Base-by-base conservation (phyloP, 2,329 filamentous ascomycete genomes). In the Fusarium nelsonii region DNA sequence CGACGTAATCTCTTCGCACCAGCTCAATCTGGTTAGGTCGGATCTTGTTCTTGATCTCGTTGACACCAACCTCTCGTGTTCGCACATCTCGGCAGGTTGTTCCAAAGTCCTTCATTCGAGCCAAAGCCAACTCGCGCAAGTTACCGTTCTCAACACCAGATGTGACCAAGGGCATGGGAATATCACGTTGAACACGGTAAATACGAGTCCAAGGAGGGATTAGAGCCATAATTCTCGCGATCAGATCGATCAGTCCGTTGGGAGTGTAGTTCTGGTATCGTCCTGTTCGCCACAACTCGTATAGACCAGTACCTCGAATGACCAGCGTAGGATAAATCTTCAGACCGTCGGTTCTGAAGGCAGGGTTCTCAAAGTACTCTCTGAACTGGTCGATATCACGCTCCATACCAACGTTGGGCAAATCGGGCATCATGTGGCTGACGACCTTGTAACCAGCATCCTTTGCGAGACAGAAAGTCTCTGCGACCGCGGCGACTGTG, bases 81-180 rank as follows among this genome's bases (percentile, higher is more conserved):
- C 96, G 91, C 26, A 99, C 96, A 75, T 99, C 96, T 69, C 97
- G 93, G 78, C 97, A 99, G 1, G 93, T 93, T 0, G 96, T 99
- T 50, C 97, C 97, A 73, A 99, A 98, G 78, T 99, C 96, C 80
- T 97, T 97, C 97, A 99, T 99, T 23, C 96, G 87, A n/a, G 94
- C 94, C 57, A 99, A 84, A 1, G 96, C 95, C 49, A 99, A 84
- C 79, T 99, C 96, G 66, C 96, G 90, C 39, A 99, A 83, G 77
- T 99, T 99, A 65, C 96, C 96, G 73, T 99, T 99, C 81, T 99
- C 96, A 1, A 99, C 96, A 40, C 96, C 96, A 1, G 95, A 97
- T 0, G 96, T 98, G n/a, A 99, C 97, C 26, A 99, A 86, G 1
- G 96, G 96, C 96, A 99, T 99, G n/a, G 96, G 96, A 61, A 99